Conservation (phyloP, 75 land plant species). For the Cunninghamia lanceolata region DNA sequence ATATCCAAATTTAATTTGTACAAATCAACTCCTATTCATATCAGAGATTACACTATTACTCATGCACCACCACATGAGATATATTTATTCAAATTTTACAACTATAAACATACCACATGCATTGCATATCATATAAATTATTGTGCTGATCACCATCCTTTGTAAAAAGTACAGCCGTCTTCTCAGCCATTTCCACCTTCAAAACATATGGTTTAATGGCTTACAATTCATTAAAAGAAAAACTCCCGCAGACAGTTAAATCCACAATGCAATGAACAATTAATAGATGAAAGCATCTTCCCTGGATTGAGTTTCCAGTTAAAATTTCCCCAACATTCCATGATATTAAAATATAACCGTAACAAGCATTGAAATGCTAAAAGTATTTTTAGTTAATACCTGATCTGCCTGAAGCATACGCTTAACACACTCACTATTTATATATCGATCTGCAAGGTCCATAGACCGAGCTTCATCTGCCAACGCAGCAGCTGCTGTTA, state of each 20-base stretch:
- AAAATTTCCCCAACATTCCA: background rate
- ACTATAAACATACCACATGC: conserved; percentile 86
- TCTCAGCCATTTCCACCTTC: conserved; percentile 90
- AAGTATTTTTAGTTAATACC: conserved; percentile 28
- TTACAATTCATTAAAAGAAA: background rate
- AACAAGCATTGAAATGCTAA: background rate
- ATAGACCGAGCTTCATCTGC: conserved; percentile 97
- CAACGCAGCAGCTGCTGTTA: conserved; percentile 81
- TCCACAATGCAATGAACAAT: background rate
- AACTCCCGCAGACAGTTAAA: background rate
- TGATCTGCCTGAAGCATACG: conserved; percentile 99
- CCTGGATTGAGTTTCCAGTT: background rate
- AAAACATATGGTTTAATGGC: background rate
- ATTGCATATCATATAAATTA: conserved; percentile 99
- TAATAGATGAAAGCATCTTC: background rate
- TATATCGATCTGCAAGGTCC: conserved; percentile 97
- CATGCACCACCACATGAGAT: background rate
- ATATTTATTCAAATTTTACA: background rate
- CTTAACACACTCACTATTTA: conserved; percentile 98
- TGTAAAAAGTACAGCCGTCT: conserved; percentile 94
- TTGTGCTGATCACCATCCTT: conserved; percentile 99
- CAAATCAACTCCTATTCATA: background rate
- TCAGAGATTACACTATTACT: background rate
- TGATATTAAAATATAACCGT: background rate
- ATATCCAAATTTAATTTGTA: background rate